A percentile compares a stretch with the other conserved stretches of the same genome.
These are phyloP conservation scores for Kwoniella sp. DNA, from an alignment of 768 basidiomycete genomes.

Conservation along the genomic window DNA sequence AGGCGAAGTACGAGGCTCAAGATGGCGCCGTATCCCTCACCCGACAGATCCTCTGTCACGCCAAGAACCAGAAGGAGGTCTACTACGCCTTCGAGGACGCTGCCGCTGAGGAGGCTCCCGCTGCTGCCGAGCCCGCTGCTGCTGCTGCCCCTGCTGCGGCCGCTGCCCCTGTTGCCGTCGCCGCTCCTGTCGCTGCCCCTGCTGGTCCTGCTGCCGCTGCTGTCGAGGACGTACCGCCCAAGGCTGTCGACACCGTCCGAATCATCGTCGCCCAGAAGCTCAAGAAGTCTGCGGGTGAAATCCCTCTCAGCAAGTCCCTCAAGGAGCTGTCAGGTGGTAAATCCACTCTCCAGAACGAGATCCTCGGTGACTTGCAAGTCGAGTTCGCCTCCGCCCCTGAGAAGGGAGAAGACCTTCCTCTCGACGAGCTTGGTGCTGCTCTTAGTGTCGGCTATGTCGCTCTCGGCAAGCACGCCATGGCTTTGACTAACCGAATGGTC, in stretches of 20 bases:
- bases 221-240: slow-evolving; percentile 88
- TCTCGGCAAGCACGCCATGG: slow-evolving; percentile 89
- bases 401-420: slow-evolving; percentile 94
- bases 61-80: slow-evolving; percentile 94
- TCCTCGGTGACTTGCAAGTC: slow-evolving; percentile 91
- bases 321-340: slow-evolving; percentile 99
- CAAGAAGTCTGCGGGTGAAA: slow-evolving; percentile 88
- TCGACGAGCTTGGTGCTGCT: slow-evolving; percentile 91
- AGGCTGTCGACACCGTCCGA: slow-evolving; percentile 82
- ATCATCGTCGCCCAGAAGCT: slow-evolving; percentile 95
- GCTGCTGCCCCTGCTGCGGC: slow-evolving; percentile 58
- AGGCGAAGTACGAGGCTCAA: slow-evolving; percentile 78
- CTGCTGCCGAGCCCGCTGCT: slow-evolving; percentile 55
- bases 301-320: slow-evolving; percentile 89
- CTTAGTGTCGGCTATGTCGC: slow-evolving; percentile 73
- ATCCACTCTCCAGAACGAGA: slow-evolving; percentile 98
- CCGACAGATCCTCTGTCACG: slow-evolving; percentile 83
- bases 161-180: slow-evolving; percentile 57
- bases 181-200: slow-evolving; percentile 55
- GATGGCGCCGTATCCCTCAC: slow-evolving; percentile 81
- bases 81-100: slow-evolving; percentile 98
- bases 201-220: slow-evolving; percentile 66
- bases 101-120: slow-evolving; percentile 61
- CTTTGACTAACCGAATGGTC: slow-evolving; percentile 85
- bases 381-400: slow-evolving; percentile 95